Conservation (phyloP, 2,329 filamentous ascomycete genomes). For the Alternaria angustiovoidea region DNA sequence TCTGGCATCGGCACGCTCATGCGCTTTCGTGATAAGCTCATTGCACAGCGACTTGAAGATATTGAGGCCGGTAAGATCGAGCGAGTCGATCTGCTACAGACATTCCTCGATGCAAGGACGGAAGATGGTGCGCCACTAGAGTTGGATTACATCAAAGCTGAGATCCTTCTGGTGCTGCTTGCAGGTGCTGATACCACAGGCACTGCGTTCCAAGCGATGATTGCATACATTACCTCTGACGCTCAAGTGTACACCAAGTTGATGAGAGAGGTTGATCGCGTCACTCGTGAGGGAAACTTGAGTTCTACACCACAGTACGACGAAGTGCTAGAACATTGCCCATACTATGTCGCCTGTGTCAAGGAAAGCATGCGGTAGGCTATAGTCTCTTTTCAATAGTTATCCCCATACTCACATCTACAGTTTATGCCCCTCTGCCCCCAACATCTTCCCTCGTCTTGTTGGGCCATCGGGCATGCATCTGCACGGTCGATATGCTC, state of each 20-base stretch:
- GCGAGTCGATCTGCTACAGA: conserved; percentile 63
- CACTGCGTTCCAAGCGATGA: conserved; percentile 59
- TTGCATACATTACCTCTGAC: conserved; percentile 54
- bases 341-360: conserved; percentile 61
- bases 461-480: conserved; percentile 48
- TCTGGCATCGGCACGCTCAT: conserved; percentile 65
- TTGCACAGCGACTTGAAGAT: conserved; percentile 59
- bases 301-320: conserved; percentile 35
- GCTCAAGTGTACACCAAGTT: conserved; percentile 56
- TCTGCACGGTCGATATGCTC: conserved; percentile 44
- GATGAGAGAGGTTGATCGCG: conserved; percentile 57
- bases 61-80: conserved; percentile 57
- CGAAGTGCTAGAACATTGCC: conserved; percentile 43
- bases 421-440: conserved; percentile 59
- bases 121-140: conserved; percentile 56
- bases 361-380: conserved; percentile 57
- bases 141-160: conserved; percentile 62
- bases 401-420: neutral
- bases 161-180: conserved; percentile 61
- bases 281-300: conserved; percentile 41
- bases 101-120: conserved; percentile 51
- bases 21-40: conserved; percentile 64
- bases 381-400: neutral
- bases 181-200: conserved; percentile 64
- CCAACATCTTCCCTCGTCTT: conserved; percentile 61